Base-by-base conservation (phyloP, 2,329 filamentous ascomycete genomes). In the Bipolaris sorokiniana region DNA sequence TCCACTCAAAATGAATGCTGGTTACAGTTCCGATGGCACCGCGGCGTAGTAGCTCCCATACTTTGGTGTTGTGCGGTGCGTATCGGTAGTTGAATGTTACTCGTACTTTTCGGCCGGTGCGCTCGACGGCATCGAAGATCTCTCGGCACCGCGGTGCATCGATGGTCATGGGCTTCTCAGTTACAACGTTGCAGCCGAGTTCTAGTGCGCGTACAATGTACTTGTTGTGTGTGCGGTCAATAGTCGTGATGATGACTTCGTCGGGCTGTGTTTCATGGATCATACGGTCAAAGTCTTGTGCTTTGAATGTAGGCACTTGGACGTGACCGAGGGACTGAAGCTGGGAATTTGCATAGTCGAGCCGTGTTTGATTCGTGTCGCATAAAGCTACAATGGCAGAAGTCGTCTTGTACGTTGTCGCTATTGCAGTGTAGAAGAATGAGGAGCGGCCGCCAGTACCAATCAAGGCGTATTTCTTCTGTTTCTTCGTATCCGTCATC, bases 81-180 rank as follows among this genome's bases (percentile, higher is more conserved):
- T 87, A 88, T 20, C 85, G 82, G 73, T 88, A 88, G 74, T 88
- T 88, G 78, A 88, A 88, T 0, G 83, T 84, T 0, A 88, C 85
- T 15, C 85, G 80, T 3, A 87, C 79, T 37, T 79, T 78, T 11
- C 74, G 71, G 2, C 77, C 77, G 0, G 82, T 84, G 16, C 79
- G 75, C 48, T 82, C 78, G 15, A 84, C 84, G 11, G 83, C 82
- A 59, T 80, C 78, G 60, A 86, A 80, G 56, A 88, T 87, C 48
- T 80, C 77, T 6, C 73, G 77, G 71, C 84, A 86, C 2, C 84
- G 80, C 1, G 80, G 77, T 0, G 79, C 82, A 64, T 88, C 84
- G 63, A 87, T 84, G 0, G 86, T 88, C 85, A 88, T 87, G 4
- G 85, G 86, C 70, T 88, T 88, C 66, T 88, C 85, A 0, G 83